These are phyloP conservation scores for Trichomonascaceae sp. DNA, from an alignment of 1,139 yeast genomes.

Conservation along the genomic window DNA sequence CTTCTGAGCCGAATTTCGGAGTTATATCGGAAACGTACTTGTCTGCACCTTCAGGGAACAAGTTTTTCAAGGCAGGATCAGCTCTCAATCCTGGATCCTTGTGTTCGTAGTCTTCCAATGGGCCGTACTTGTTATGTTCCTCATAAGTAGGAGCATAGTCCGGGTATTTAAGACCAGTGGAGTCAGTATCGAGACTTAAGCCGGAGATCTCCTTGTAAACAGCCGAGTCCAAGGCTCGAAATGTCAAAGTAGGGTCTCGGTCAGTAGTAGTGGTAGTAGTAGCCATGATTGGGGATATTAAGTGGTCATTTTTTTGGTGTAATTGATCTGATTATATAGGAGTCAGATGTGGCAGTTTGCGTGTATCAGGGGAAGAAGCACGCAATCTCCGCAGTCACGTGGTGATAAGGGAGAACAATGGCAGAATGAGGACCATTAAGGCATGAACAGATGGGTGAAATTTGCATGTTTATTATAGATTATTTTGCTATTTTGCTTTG, in stretches of 20 bases:
- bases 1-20: constrained; percentile 61
- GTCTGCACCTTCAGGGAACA: constrained; percentile 23
- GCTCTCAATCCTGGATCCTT: constrained; percentile 34
- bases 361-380: not conserved
- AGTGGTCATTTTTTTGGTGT: not conserved
- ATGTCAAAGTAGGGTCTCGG: not conserved
- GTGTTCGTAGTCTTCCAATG: constrained; percentile 33
- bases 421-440: not conserved
- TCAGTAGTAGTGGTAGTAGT: not conserved
- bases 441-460: not conserved
- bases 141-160: constrained; percentile 49
- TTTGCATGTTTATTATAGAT: too few relatives aligned
- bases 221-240: not conserved
- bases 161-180: constrained; percentile 22
- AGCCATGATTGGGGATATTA: not conserved
- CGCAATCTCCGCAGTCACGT: not conserved
- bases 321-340: not conserved
- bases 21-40: constrained; percentile 27
- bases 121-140: constrained; percentile 37
- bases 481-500: too few relatives aligned
- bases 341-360: not conserved
- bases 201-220: not conserved
- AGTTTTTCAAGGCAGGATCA: constrained; percentile 29
- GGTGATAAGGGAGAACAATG: not conserved
- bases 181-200: not conserved